Evolutionary conservation across 1,139 yeast species (phyloP), one percentile per base, ranked within the genome.

Genomic region (Debaryomyces singareniensis): DNA sequence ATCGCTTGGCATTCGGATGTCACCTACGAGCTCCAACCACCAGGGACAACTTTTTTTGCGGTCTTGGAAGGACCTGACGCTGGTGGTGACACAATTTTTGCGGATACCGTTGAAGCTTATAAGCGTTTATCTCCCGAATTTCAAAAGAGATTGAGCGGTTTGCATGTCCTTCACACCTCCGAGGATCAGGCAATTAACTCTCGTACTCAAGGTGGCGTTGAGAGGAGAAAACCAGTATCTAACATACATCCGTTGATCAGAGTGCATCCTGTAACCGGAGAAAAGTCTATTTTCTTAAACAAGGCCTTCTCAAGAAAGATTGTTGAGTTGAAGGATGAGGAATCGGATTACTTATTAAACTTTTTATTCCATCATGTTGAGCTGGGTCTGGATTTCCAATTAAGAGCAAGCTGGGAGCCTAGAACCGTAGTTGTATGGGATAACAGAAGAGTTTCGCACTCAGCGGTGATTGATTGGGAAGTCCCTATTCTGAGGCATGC

Each of bases 51-150:
- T 1, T 64, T 77, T 29, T 73, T 81, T 43, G 65, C 76, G 30
- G 69, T 77, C 35, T 54, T 73, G 29, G 78, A 68, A 42, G 81
- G 77, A 24, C 81, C 87, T 23, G 70, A 68, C 29, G 50, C 71
- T 11, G 89, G 89, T 33, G 87, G 87, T 34, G 89, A 81, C 50
- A 81, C 91, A n/a, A 54, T 75, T 31, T 81, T 81, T 58, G 64
- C 75, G 5, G 79, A 75, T 39, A 66, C 76, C 18, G 67, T 71
- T 34, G 85, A 77, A 37, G 76, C 83, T n/a, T 80, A 78, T 51
- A 75, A 78, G 38, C 61, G 82, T 44, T 61, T 81, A 35, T 78
- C 86, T 1, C 82, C 83, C 11, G 62, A 60, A 5, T 65, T 80
- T 50, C 69, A 74, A 47, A 55, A 69, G 36, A 64, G 74, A 45